A percentile compares a stretch with the other conserved stretches of the same genome.
Conservation (phyloP, 2,329 filamentous ascomycete genomes). For the Colletotrichum sp. region DNA sequence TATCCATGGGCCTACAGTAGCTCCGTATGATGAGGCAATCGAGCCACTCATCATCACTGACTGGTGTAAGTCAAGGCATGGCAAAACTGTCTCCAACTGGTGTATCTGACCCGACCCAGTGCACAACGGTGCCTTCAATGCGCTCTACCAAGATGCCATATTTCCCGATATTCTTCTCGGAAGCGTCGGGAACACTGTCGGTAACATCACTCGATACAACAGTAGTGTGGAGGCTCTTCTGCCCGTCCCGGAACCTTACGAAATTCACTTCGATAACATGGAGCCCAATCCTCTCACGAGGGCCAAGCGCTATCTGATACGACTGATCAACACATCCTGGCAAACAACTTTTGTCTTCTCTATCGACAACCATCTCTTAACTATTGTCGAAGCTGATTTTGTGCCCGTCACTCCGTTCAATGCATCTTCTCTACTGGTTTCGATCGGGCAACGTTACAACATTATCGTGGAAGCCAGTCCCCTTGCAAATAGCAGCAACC, state of each 20-base stretch:
- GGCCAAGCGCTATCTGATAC: slow-evolving; percentile 36
- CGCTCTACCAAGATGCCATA: neutral
- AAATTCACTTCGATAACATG: neutral
- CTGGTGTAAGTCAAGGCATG: slow-evolving; percentile 7
- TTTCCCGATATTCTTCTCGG: neutral
- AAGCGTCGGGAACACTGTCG: neutral
- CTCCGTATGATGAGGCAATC: slow-evolving; percentile 17
- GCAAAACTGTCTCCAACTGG: neutral
- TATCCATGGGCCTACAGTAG: slow-evolving; percentile 19
- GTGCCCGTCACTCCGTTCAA: slow-evolving; percentile 52
- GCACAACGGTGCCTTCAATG: neutral
- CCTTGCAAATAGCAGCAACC: neutral
- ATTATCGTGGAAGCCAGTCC: slow-evolving; percentile 28
- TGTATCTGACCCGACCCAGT: neutral
- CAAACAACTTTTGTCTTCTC: slow-evolving; percentile 36
- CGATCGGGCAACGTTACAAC: slow-evolving; percentile 46
- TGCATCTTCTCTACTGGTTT: slow-evolving; percentile 50
- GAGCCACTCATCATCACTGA: slow-evolving; percentile 21
- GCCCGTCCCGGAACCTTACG: neutral
- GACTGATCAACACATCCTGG: slow-evolving; percentile 37
- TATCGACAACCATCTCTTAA: slow-evolving; percentile 41
- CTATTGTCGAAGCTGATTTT: slow-evolving; percentile 52
- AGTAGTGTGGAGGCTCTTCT: neutral
- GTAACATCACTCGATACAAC: neutral
- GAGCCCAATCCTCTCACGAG: neutral